phyloP scores from a whole-genome alignment of 2,329 filamentous ascomycete species.

The Phyllosticta capitalensis region DNA sequence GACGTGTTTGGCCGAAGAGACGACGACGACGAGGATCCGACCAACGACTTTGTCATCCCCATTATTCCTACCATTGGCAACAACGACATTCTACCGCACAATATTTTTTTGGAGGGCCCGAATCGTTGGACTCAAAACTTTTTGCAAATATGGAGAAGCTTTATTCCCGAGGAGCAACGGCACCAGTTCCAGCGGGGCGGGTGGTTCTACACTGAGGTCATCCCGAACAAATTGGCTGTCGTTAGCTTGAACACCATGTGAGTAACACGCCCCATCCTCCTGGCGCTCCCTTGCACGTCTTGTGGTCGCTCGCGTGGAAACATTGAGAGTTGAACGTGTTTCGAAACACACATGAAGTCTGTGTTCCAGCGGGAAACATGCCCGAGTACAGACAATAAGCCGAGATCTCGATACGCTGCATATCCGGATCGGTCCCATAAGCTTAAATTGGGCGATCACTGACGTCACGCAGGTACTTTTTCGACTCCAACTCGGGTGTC shows the following conservation, averaged over 20 bases:
- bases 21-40: conserved; percentile 37
- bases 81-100: conserved; percentile 95
- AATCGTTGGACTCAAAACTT: conserved; percentile 79
- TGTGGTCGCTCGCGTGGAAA: not conserved
- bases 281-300: not conserved
- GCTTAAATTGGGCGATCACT: not conserved
- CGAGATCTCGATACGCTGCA: not conserved
- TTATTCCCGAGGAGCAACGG: conserved; percentile 86
- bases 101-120: conserved; percentile 77
- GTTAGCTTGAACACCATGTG: conserved; percentile 88
- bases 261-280: conserved; percentile 6
- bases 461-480: conserved; percentile 57
- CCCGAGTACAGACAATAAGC: not conserved
- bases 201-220: conserved; percentile 90
- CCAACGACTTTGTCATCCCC: conserved; percentile 58
- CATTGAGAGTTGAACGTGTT: not conserved
- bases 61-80: conserved; percentile 89
- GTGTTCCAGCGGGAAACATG: not conserved
- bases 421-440: not conserved
- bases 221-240: conserved; percentile 74
- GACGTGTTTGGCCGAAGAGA: conserved; percentile 57
- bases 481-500: conserved; percentile 83
- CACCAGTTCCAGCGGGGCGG: conserved; percentile 88
- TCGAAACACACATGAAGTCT: not conserved
- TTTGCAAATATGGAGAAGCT: conserved; percentile 66